Percentiles rank a stretch among this genome's conserved stretches.
Conservation (phyloP, 1,284 basidiomycete genomes). For the Sparassis latifolia region DNA sequence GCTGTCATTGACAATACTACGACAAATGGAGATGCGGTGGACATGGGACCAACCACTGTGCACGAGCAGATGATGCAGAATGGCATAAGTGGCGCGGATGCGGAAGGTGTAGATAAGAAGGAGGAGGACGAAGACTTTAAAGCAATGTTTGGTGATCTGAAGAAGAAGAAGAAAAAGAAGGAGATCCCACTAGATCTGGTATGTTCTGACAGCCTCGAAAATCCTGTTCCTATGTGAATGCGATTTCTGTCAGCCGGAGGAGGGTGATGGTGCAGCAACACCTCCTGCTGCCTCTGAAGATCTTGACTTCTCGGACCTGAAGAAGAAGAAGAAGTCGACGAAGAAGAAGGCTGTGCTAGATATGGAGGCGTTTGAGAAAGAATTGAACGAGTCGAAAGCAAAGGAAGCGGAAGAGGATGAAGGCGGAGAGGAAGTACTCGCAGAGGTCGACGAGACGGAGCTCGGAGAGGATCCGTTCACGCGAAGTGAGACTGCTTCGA, state of each 20-base stretch:
- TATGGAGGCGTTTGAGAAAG: conserved; percentile 87
- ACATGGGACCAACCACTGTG: conserved; percentile 66
- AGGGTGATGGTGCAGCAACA: conserved; percentile 58
- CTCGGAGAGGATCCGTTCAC: conserved; percentile 85
- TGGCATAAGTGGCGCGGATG: conserved; percentile 21
- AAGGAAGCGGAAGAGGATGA: conserved; percentile 54
- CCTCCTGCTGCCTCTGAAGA: conserved; percentile 54
- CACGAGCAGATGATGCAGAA: conserved; percentile 65
- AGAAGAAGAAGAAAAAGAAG: conserved; percentile 93
- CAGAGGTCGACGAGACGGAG: conserved; percentile 70
- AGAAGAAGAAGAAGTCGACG: conserved; percentile 79
- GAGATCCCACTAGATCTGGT: conserved; percentile 82
- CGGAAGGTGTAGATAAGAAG: conserved; percentile 30
- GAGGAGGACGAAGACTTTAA: conserved; percentile 70
- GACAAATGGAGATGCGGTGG: conserved; percentile 59
- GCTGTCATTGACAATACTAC: conserved; percentile 61
- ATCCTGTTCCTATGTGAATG: neutral
- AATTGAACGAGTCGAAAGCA: conserved; percentile 62
- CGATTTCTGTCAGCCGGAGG: conserved; percentile 39
- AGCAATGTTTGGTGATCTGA: conserved; percentile 81
- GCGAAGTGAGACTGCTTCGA: conserved; percentile 48
- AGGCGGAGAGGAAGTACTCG: conserved; percentile 54
- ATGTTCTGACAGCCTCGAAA: conserved; percentile 23
- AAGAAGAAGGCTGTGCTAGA: conserved; percentile 74
- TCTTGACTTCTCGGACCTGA: conserved; percentile 79